A percentile compares a stretch with the other conserved stretches of the same genome.
Conservation (phyloP, 176 grass and related monocot genomes). For the Eleusine indica region DNA sequence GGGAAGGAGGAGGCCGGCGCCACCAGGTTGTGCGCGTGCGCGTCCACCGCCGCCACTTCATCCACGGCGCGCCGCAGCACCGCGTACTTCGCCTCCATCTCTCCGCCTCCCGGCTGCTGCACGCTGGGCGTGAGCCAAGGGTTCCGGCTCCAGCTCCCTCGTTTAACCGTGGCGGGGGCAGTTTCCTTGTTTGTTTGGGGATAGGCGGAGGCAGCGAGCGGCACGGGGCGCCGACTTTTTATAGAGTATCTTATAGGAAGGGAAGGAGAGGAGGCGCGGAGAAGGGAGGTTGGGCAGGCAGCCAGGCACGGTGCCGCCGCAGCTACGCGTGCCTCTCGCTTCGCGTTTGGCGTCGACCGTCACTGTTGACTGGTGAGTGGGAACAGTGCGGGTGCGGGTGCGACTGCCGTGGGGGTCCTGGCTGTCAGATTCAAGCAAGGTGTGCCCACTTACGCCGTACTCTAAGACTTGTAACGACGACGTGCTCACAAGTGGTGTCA, state of each 20-base stretch:
- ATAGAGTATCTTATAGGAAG: neutral
- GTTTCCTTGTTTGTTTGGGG: neutral
- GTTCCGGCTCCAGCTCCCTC: neutral
- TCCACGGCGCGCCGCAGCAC: constrained; percentile 67
- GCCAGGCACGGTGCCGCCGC: no score
- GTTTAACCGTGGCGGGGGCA: constrained; percentile 15
- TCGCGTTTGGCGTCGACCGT: no score
- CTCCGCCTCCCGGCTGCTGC: neutral
- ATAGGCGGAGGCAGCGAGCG: neutral
- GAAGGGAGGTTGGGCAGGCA: no score
- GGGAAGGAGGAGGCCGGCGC: constrained; percentile 60
- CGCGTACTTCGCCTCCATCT: constrained; percentile 62
- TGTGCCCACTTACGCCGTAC: no score
- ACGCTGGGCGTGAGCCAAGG: neutral
- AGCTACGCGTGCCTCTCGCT: no score
- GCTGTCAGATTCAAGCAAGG: neutral
- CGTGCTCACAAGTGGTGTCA: no score
- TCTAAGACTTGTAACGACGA: neutral
- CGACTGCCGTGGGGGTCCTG: neutral
- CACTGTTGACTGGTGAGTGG: neutral
- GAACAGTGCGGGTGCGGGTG: neutral
- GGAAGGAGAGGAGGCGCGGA: neutral
- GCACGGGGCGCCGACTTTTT: neutral
- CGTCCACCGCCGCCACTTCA: constrained; percentile 65
- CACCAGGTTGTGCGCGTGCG: constrained; percentile 88